Conservation (phyloP, 2,329 filamentous ascomycete species). For the Fusarium floridanum region DNA sequence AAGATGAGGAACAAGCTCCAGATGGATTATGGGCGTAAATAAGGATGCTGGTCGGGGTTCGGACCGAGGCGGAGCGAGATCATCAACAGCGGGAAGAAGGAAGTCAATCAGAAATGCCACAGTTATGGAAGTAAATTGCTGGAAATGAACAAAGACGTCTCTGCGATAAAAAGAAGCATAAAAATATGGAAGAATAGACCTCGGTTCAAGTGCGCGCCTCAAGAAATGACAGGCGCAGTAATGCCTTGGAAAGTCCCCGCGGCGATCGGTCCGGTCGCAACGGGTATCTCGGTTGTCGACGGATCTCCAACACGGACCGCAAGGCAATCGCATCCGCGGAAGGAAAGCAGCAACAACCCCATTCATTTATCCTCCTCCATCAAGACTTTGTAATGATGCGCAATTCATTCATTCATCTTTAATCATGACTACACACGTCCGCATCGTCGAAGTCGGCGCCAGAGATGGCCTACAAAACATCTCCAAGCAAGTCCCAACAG, state of each 20-base stretch:
- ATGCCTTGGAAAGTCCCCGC: not conserved
- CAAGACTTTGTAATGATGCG: not conserved
- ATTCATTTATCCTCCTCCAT: not conserved
- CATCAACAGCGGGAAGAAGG: not conserved
- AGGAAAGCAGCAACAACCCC: not conserved
- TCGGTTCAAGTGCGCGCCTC: not conserved
- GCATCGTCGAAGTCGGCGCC: slow-evolving; percentile 73
- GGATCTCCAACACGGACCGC: not conserved
- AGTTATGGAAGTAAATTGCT: not conserved
- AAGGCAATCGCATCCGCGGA: not conserved
- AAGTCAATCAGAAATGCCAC: not conserved
- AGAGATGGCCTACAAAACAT: slow-evolving; percentile 79
- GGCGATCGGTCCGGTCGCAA: not conserved
- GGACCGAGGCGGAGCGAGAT: slow-evolving; percentile 1
- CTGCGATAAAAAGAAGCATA: not conserved
- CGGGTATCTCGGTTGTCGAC: not conserved
- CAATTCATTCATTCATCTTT: not conserved
- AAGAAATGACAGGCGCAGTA: not conserved
- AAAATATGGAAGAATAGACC: not conserved
- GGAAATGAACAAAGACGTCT: not conserved
- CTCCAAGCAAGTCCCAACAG: slow-evolving; percentile 67
- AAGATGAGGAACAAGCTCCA: not conserved
- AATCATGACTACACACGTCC: slow-evolving; percentile 1
- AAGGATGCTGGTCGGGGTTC: not conserved
- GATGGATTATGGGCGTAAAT: not conserved